Evolutionary conservation across 75 land plant genomes (phyloP).

Genomic region (Chamaecyparis obtusa): DNA sequence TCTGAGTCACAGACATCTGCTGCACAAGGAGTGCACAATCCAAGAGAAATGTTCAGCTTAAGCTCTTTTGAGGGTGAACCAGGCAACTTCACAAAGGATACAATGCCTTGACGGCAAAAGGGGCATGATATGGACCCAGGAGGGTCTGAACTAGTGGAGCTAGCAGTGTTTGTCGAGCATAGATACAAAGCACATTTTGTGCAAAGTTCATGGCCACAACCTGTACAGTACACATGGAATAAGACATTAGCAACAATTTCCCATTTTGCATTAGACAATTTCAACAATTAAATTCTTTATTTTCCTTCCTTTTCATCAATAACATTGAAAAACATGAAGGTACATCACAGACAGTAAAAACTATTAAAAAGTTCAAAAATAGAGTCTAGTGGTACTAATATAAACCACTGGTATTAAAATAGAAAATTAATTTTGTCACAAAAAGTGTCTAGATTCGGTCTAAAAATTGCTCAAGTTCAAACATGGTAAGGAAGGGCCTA

Average conservation of each 20-base stretch:
- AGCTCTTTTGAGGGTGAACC: constrained; percentile 37
- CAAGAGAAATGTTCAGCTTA: constrained; percentile 32
- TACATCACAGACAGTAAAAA: background rate
- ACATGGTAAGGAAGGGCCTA: background rate
- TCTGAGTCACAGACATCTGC: constrained; percentile 40
- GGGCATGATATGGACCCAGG: constrained; percentile 85
- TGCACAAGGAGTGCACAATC: constrained; percentile 69
- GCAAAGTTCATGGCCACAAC: constrained; percentile 77
- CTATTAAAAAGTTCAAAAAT: too few relatives aligned
- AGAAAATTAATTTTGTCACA: background rate
- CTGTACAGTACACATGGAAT: constrained; percentile 27
- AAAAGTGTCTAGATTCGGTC: background rate
- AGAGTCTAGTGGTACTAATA: too few relatives aligned
- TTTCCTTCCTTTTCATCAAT: background rate
- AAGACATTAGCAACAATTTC: background rate
- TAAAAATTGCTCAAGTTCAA: too few relatives aligned
- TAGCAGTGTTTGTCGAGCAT: constrained; percentile 63
- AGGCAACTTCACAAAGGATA: constrained; percentile 54
- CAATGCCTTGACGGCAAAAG: constrained; percentile 71
- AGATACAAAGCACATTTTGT: constrained; percentile 79
- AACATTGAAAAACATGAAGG: background rate
- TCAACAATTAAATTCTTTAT: background rate
- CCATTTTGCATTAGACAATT: background rate
- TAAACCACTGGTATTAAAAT: background rate
- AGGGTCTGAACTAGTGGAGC: constrained; percentile 38